A percentile compares a stretch with the other conserved stretches of the same genome.
Evolutionary conservation across 495 filamentous ascomycete species (phyloP).

Genomic region (Extremus antarcticus): DNA sequence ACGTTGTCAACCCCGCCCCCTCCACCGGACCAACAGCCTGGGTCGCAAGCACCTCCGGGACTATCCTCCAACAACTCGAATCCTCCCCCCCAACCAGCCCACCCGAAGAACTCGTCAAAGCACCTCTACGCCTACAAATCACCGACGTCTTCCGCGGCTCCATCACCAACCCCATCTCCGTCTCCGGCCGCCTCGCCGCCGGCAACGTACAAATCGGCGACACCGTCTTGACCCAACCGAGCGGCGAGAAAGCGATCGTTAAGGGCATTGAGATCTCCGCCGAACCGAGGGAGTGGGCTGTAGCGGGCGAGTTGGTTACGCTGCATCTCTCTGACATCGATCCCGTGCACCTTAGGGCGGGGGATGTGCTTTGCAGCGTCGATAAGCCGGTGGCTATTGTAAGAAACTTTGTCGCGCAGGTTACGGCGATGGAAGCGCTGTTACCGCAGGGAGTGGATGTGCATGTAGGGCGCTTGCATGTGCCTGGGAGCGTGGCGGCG

Average conservation of each 20-base stretch:
- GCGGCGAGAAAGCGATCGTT: slow-evolving; percentile 63
- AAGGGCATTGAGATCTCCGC: slow-evolving; percentile 67
- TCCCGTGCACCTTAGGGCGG: slow-evolving; percentile 62
- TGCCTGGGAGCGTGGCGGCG: slow-evolving; percentile 58
- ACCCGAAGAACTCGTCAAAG: slow-evolving; percentile 55
- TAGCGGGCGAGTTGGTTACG: slow-evolving; percentile 83
- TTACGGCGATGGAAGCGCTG: slow-evolving; percentile 78
- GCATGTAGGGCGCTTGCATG: slow-evolving; percentile 72
- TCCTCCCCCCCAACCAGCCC: slow-evolving; percentile 48
- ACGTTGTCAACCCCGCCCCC: slow-evolving; percentile 52
- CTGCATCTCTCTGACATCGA: slow-evolving; percentile 83
- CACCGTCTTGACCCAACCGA: slow-evolving; percentile 64
- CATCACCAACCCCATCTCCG: slow-evolving; percentile 58
- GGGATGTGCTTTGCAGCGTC: slow-evolving; percentile 72
- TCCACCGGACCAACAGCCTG: slow-evolving; percentile 50
- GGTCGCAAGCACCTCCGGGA: slow-evolving; percentile 56
- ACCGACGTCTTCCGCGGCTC: slow-evolving; percentile 73
- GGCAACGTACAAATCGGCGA: slow-evolving; percentile 79
- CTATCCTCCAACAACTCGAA: slow-evolving; percentile 75
- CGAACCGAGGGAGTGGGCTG: slow-evolving; percentile 71
- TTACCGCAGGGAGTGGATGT: slow-evolving; percentile 83
- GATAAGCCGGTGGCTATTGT: slow-evolving; percentile 55
- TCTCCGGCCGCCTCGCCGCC: slow-evolving; percentile 78
- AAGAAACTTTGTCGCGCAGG: slow-evolving; percentile 64
- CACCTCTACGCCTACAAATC: slow-evolving; percentile 76